A percentile compares a stretch with the other conserved stretches of the same genome.
These are phyloP conservation scores for Xanthoconium separans DNA, from an alignment of 1,284 basidiomycete species.

Conservation along the genomic window DNA sequence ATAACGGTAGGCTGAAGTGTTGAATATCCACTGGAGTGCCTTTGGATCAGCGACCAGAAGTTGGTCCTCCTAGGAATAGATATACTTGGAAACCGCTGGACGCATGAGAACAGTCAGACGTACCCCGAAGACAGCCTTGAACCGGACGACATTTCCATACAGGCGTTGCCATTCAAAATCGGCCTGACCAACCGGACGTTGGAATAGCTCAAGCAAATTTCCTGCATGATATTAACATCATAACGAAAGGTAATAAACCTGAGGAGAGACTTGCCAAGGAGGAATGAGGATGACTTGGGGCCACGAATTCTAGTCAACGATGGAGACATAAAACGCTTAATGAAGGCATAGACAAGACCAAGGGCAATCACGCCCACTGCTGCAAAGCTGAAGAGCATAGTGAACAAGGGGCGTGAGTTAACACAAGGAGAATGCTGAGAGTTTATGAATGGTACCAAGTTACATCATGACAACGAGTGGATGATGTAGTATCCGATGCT, in stretches of 20 bases:
- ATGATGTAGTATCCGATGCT: conserved; percentile 3
- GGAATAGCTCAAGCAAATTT: conserved; percentile 29
- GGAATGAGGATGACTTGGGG: conserved; percentile 34
- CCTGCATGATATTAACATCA: conserved; percentile 15
- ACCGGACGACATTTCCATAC: conserved; percentile 33
- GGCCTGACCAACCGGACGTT: conserved; percentile 25
- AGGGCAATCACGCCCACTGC: conserved; percentile 9
- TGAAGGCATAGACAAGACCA: conserved; percentile 20
- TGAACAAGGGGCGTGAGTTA: neutral
- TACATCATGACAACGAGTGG: neutral
- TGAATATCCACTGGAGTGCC: conserved; percentile 43
- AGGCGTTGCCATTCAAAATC: conserved; percentile 33
- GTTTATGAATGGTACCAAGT: conserved; percentile 11
- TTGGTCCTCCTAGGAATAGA: conserved; percentile 21
- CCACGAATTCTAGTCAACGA: conserved; percentile 32
- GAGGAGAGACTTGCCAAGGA: conserved; percentile 26
- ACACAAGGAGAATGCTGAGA: neutral
- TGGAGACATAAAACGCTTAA: conserved; percentile 12
- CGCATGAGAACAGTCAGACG: neutral
- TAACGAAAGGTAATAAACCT: neutral
- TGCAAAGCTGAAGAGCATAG: conserved; percentile 14
- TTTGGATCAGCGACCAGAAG: conserved; percentile 40
- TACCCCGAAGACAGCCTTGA: conserved; percentile 32
- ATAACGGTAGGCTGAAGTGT: conserved; percentile 41
- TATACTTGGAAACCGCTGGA: neutral